These are phyloP conservation scores for Pythium plurisporium DNA, from an alignment of 352 stramenopile species.

Conservation along the genomic window DNA sequence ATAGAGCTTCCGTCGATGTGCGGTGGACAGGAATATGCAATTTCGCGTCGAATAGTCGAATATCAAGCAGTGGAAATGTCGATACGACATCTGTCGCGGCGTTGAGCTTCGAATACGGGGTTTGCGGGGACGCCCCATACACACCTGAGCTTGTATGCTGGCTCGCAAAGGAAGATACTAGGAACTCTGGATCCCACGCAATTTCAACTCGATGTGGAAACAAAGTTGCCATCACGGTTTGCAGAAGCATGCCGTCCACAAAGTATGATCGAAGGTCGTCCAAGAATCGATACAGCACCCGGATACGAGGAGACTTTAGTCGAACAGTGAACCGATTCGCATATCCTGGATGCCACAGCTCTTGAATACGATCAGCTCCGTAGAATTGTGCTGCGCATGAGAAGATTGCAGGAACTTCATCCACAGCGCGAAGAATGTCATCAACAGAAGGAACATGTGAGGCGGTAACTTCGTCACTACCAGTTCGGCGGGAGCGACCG, in stretches of 20 bases:
- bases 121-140: slow-evolving; percentile 13
- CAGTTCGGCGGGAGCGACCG: background rate
- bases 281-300: slow-evolving; percentile 80
- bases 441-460: slow-evolving; percentile 56
- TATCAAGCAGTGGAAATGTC: slow-evolving; percentile 73
- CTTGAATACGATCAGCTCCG: slow-evolving; percentile 69
- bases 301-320: slow-evolving; percentile 71
- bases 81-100: slow-evolving; percentile 58
- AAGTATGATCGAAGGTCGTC: slow-evolving; percentile 75
- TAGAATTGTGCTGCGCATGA: slow-evolving; percentile 74
- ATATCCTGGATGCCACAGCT: slow-evolving; percentile 80
- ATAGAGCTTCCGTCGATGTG: slow-evolving; percentile 67
- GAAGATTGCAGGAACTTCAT: slow-evolving; percentile 65
- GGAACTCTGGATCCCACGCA: slow-evolving; percentile 72
- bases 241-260: slow-evolving; percentile 56
- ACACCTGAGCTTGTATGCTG: slow-evolving; percentile 8
- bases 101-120: slow-evolving; percentile 5
- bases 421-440: slow-evolving; percentile 48
- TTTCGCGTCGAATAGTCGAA: slow-evolving; percentile 62
- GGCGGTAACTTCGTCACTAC: background rate
- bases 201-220: slow-evolving; percentile 60
- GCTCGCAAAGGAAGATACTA: slow-evolving; percentile 33
- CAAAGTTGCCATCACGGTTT: slow-evolving; percentile 54
- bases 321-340: slow-evolving; percentile 68
- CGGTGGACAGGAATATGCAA: slow-evolving; percentile 77